These are phyloP conservation scores for Cylindrotheca closterium DNA, from an alignment of 108 stramenopile genomes.

Conservation along the genomic window DNA sequence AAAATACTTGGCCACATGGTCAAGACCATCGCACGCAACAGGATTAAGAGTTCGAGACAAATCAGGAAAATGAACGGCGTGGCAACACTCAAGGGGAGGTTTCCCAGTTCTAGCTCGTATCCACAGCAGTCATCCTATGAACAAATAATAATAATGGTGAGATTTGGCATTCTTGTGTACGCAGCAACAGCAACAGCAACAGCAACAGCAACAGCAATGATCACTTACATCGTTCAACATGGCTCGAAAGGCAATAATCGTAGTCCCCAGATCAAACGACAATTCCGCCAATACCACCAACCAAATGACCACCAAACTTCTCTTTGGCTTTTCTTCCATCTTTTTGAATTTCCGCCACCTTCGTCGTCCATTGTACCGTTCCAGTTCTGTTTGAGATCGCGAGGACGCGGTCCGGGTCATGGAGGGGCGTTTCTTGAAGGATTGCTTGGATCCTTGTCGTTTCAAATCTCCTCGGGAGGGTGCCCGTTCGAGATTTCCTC, in stretches of 20 bases:
- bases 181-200: too few species aligned
- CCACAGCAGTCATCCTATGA: conserved; percentile 26
- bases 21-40: conserved; percentile 23
- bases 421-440: too few species aligned
- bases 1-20: conserved; percentile 24
- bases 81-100: conserved; percentile 17
- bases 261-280: conserved; percentile 23
- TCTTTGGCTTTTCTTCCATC: conserved; percentile 10
- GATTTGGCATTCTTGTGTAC: too few species aligned
- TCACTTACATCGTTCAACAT: conserved; percentile 15
- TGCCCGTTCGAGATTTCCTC: too few species aligned
- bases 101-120: conserved; percentile 13
- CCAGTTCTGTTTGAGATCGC: too few species aligned
- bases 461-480: too few species aligned
- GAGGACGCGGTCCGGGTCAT: too few species aligned
- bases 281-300: conserved; percentile 22
- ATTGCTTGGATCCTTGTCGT: too few species aligned
- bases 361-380: too few species aligned
- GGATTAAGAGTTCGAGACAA: conserved; percentile 7
- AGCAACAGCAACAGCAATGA: too few species aligned
- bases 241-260: conserved; percentile 26
- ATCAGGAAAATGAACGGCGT: conserved; percentile 27
- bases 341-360: too few species aligned
- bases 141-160: too few species aligned
- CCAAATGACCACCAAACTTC: conserved; percentile 25